Percentiles rank a stretch among this genome's conserved stretches.
These are phyloP conservation scores for Alternaria solani DNA, from an alignment of 2,329 filamentous ascomycete genomes.

Conservation along the genomic window DNA sequence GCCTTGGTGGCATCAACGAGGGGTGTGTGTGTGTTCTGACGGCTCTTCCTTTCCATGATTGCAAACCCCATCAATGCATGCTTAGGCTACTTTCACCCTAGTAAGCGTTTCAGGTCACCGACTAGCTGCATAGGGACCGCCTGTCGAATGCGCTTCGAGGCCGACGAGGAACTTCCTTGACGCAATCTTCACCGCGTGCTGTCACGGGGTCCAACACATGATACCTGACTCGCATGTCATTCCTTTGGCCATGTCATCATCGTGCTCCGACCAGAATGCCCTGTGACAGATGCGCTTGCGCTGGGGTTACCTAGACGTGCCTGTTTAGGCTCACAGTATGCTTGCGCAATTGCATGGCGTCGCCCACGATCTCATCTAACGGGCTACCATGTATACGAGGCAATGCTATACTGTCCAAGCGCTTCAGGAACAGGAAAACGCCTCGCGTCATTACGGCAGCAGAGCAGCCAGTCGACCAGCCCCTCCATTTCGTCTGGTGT, in stretches of 20 bases:
- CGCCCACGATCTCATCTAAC: slow-evolving; percentile 9
- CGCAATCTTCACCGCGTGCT: slow-evolving; percentile 9
- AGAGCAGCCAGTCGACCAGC: slow-evolving; percentile 7
- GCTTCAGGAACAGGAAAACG: slow-evolving; percentile 35
- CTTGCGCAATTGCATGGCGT: slow-evolving; percentile 14
- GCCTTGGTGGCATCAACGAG: slow-evolving; percentile 22
- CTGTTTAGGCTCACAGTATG: slow-evolving; percentile 10
- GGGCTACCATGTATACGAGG: slow-evolving; percentile 4
- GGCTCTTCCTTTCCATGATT: slow-evolving; percentile 25
- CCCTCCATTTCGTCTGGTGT: not conserved
- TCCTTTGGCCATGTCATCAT: not conserved
- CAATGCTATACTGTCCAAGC: slow-evolving; percentile 25
- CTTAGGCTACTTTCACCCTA: slow-evolving; percentile 30
- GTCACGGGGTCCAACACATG: slow-evolving; percentile 13
- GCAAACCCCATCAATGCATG: slow-evolving; percentile 21
- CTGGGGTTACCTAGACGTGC: slow-evolving; percentile 9
- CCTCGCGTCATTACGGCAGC: slow-evolving; percentile 6
- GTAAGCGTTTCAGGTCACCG: slow-evolving; percentile 23
- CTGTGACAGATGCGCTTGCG: slow-evolving; percentile 13
- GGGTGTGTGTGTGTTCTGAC: slow-evolving; percentile 23
- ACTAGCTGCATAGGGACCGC: slow-evolving; percentile 12
- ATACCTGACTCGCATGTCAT: slow-evolving; percentile 2
- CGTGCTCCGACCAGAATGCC: not conserved
- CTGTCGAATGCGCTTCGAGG: slow-evolving; percentile 1
- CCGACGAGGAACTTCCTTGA: slow-evolving; percentile 16